Base-by-base conservation (phyloP, 148 eudicot genomes). In the Silene uniflora region DNA sequence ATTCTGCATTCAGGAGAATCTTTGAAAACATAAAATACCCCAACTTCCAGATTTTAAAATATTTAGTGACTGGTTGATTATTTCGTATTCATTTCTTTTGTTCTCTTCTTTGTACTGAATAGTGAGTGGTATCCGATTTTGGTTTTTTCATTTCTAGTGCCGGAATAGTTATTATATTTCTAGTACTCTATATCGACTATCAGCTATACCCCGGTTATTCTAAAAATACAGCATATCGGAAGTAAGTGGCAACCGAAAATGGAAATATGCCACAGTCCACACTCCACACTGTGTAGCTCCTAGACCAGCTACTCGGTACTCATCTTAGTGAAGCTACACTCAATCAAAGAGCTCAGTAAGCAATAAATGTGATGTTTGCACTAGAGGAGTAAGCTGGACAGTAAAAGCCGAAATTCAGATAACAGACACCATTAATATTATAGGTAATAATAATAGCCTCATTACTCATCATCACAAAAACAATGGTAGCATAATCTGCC, bases 401-500 rank as follows among this genome's bases (percentile, higher is more conserved):
- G 23, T n/a, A 76, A 62, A 55, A 63, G 44, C 21, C 71, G 18
- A 68, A 22, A 61, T 39, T 72, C 49, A 4, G 44, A 64, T 23
- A 72, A 18, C 39, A 46, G 19, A 10, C 19, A 21, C 23, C 24
- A 73, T 52, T 25, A 46, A 2, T 27, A 13, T 22, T 6, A 1
- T 32, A 2, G 54, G 12, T 13, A 49, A 49, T 52, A 49, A 49
- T 52, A 63, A 62, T 39, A 79, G 46, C 54, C 60, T 67, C 77
- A 60, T 74, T 42, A 58, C 54, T 73, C 21, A n/a, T 13, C 67
- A 2, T 23, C 35, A 59, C 72, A 16, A 32, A 52, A 21, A 27
- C 55, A 64, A 32, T 75, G 29, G 18, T 10, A 49, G 7, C 16
- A 49, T 12, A 10, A 35, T 35, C 42, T 35, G 42, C 42, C 42